Conservation (phyloP, 306 rosid genomes). For the Vicia faba region DNA sequence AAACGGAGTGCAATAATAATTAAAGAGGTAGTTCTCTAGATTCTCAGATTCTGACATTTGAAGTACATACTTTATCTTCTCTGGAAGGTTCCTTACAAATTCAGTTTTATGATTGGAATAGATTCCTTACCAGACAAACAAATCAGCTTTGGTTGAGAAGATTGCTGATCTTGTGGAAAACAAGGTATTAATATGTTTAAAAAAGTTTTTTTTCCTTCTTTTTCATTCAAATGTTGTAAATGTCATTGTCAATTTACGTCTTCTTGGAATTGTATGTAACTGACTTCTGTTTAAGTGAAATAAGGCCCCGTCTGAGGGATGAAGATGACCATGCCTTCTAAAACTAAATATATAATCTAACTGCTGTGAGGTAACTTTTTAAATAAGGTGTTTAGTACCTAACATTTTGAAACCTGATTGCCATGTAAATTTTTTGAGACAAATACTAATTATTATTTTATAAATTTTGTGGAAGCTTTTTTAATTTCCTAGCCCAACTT, state of each 20-base stretch:
- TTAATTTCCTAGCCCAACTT: background rate
- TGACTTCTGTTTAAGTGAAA: slow-evolving; percentile 13
- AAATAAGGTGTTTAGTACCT: slow-evolving; percentile 4
- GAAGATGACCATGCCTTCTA: slow-evolving; percentile 7
- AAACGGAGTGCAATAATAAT: slow-evolving; percentile 78
- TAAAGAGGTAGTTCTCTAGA: slow-evolving; percentile 64
- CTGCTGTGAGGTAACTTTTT: background rate
- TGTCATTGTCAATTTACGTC: slow-evolving; percentile 7
- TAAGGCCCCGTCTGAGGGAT: slow-evolving; percentile 16
- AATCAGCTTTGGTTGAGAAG: slow-evolving; percentile 88
- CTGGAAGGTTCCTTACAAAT: slow-evolving; percentile 21
- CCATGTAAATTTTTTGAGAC: background rate
- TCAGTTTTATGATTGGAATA: slow-evolving; percentile 46
- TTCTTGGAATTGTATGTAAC: slow-evolving; percentile 3
- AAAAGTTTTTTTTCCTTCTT: background rate
- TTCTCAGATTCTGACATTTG: slow-evolving; percentile 27
- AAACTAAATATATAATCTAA: slow-evolving; percentile 21
- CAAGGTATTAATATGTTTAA: slow-evolving; percentile 58
- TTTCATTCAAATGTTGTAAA: slow-evolving; percentile 11
- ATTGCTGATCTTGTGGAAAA: slow-evolving; percentile 94
- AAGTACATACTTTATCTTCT: slow-evolving; percentile 26
- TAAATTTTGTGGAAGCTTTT: background rate
- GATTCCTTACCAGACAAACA: slow-evolving; percentile 96
- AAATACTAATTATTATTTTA: background rate
- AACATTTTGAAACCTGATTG: slow-evolving; percentile 1